A percentile compares a stretch with the other conserved stretches of the same genome.
Evolutionary conservation across 441 rosid species (phyloP).

Genomic region (Capsella rubella): DNA sequence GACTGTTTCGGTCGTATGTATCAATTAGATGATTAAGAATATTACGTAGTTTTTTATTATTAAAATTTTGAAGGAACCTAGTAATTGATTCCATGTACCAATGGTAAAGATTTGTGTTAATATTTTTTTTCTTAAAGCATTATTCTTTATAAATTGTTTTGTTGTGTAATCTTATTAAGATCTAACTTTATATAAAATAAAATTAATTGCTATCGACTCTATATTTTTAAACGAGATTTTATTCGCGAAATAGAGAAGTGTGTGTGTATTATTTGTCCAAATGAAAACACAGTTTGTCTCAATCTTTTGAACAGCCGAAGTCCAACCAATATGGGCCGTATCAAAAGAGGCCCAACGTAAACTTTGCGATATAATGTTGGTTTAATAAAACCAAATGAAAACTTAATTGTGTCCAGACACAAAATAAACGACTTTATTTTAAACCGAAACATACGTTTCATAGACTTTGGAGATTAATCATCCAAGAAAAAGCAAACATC

Average conservation of each 20-base stretch:
- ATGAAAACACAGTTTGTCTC: too few species aligned
- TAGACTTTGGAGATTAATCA: constrained; percentile 1
- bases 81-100: too few species aligned
- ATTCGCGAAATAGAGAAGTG: too few species aligned
- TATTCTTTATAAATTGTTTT: too few species aligned
- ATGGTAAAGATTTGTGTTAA: too few species aligned
- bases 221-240: too few species aligned
- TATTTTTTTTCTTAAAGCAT: too few species aligned
- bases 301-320: neutral
- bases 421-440: constrained; percentile 3
- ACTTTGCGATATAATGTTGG: neutral
- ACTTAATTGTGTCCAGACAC: neutral
- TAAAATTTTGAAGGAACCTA: neutral
- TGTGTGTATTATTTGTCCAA: too few species aligned
- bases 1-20: neutral
- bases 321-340: neutral
- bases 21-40: neutral
- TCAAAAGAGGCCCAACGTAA: neutral
- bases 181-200: too few species aligned
- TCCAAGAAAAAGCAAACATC: constrained; percentile 11
- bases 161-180: too few species aligned
- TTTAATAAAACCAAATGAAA: neutral
- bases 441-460: constrained; percentile 4
- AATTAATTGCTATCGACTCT: too few species aligned
- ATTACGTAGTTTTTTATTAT: neutral